Conservation (phyloP, 495 filamentous ascomycete genomes). For the Aspergillus conjunctus region DNA sequence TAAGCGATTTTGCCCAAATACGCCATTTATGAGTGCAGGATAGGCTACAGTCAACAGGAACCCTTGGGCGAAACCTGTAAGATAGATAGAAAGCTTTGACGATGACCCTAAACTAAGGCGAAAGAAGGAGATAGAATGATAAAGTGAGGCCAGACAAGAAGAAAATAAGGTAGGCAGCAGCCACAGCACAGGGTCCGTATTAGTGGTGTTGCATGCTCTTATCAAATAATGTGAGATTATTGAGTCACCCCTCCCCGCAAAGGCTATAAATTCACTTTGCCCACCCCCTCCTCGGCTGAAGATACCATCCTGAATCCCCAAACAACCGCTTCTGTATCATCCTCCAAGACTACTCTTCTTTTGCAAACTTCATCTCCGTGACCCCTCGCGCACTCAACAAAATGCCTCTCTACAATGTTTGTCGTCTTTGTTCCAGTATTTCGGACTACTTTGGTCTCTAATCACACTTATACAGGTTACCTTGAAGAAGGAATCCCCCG, state of each 20-base stretch:
- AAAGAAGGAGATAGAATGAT: background rate
- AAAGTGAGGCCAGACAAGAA: background rate
- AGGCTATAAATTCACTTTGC: conserved; percentile 15
- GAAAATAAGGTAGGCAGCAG: background rate
- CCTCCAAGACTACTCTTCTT: too few species aligned
- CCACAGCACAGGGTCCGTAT: background rate
- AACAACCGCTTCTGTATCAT: conserved; percentile 1
- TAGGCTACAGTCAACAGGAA: background rate
- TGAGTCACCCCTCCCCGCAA: conserved; percentile 19
- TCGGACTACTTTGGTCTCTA: conserved; percentile 6
- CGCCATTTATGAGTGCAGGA: background rate
- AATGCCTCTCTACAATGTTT: conserved; percentile 75
- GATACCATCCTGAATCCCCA: conserved; percentile 8
- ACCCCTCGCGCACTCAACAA: conserved; percentile 29
- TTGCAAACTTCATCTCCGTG: background rate
- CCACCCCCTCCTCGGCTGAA: conserved; percentile 15
- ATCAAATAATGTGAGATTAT: conserved; percentile 17
- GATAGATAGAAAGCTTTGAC: background rate
- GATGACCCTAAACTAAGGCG: background rate
- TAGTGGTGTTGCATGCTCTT: conserved; percentile 2
- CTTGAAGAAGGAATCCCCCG: conserved; percentile 64
- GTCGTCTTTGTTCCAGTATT: conserved; percentile 24
- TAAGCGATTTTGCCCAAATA: background rate
- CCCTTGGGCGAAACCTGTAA: background rate
- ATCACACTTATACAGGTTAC: conserved; percentile 62